Percentiles rank a stretch among this genome's conserved stretches.
These are phyloP conservation scores for Moesziomyces antarcticus DNA, from an alignment of 1,284 basidiomycete species.

Conservation along the genomic window DNA sequence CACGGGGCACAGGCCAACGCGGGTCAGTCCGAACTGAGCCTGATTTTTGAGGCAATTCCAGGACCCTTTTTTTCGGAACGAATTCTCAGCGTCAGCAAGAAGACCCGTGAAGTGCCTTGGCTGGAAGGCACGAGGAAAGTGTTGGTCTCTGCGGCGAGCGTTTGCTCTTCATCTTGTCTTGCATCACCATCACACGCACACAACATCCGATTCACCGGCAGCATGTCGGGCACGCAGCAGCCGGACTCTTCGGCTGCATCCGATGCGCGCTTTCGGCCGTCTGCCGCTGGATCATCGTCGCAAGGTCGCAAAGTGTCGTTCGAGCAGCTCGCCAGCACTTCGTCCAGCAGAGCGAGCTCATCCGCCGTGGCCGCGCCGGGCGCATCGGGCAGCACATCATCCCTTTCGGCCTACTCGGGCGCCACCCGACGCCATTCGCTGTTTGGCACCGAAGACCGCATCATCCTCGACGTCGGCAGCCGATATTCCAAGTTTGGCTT, in stretches of 20 bases:
- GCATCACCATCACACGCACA: background rate
- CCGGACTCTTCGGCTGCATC: background rate
- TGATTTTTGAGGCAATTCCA: background rate
- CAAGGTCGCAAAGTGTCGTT: constrained; percentile 38
- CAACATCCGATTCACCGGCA: background rate
- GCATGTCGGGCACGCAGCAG: constrained; percentile 14
- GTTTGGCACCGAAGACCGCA: constrained; percentile 55
- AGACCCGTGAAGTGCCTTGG: background rate
- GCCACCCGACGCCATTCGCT: constrained; percentile 49
- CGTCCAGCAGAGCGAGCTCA: background rate
- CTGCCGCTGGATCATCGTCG: constrained; percentile 4
- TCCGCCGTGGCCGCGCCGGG: constrained; percentile 1
- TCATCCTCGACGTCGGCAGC: constrained; percentile 63
- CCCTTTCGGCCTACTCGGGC: constrained; percentile 26
- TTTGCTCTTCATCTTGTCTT: background rate
- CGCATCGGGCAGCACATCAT: constrained; percentile 8
- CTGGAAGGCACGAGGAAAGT: constrained; percentile 8
- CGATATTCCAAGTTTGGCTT: constrained; percentile 60
- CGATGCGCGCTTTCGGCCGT: constrained; percentile 1
- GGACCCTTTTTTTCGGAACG: background rate
- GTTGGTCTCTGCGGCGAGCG: constrained; percentile 18
- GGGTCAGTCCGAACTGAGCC: background rate
- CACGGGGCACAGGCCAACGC: background rate
- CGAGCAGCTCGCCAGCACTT: constrained; percentile 10
- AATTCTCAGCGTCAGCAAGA: background rate